Conservation (phyloP, 371 early-diverging fungal genomes). For the Saksenaea oblongispora region DNA sequence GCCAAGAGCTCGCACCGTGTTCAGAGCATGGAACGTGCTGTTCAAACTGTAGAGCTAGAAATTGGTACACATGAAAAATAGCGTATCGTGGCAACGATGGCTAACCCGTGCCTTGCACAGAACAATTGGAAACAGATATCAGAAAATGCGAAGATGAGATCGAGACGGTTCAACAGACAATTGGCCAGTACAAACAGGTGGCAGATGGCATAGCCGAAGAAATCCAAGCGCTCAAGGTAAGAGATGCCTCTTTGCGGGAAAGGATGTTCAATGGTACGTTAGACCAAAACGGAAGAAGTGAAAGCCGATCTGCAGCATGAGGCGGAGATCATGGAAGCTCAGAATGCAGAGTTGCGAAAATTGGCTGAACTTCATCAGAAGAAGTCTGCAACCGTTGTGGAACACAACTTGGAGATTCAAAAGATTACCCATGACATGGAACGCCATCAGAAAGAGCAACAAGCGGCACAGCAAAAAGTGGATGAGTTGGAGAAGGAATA, state of each 20-base stretch:
- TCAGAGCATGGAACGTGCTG: slow-evolving; percentile 70
- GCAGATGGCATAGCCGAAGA: slow-evolving; percentile 21
- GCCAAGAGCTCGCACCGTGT: slow-evolving; percentile 54
- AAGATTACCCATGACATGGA: slow-evolving; percentile 75
- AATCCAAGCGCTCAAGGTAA: slow-evolving; percentile 21
- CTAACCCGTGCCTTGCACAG: slow-evolving; percentile 22
- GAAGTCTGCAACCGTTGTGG: slow-evolving; percentile 62
- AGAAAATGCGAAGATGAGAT: slow-evolving; percentile 53
- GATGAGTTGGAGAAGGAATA: slow-evolving; percentile 63
- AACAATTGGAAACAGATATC: slow-evolving; percentile 71
- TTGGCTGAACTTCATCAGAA: slow-evolving; percentile 65
- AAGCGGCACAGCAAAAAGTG: slow-evolving; percentile 52
- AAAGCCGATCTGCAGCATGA: slow-evolving; percentile 29
- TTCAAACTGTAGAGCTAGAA: slow-evolving; percentile 71
- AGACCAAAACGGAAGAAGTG: slow-evolving; percentile 6
- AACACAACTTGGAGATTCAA: slow-evolving; percentile 69
- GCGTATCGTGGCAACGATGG: neutral
- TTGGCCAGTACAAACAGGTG: slow-evolving; percentile 57
- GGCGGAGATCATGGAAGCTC: slow-evolving; percentile 25
- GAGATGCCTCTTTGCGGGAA: neutral
- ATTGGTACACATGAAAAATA: slow-evolving; percentile 51
- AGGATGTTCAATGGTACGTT: neutral
- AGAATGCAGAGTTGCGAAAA: slow-evolving; percentile 52
- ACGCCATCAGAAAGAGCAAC: slow-evolving; percentile 64
- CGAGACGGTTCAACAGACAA: slow-evolving; percentile 44